Evolutionary conservation across 345 rosid genomes (phyloP), one percentile per base, ranked within the genome.

Genomic region (Eucalyptus brandiana): DNA sequence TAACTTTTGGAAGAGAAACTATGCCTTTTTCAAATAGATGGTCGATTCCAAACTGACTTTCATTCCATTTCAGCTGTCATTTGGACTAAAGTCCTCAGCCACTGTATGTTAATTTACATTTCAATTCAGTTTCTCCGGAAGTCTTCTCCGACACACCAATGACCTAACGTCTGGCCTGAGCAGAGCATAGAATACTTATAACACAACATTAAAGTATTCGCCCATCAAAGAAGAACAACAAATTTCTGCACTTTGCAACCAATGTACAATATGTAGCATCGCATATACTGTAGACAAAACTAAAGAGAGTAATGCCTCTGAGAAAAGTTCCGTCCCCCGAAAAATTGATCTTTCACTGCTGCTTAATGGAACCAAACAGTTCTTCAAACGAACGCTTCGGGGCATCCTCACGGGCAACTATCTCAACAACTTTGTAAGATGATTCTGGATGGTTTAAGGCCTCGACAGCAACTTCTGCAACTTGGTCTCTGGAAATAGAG

Each of bases 381-480:
- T 95, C 98, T 87, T 93, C 88, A 81, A 92, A 94, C 3, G 95
- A 91, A 32, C 92, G 94, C 89, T 95, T 92, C 8, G 95, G 98
- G 89, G 97, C 97, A 56, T 95, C 96, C 9, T 91, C 42, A 5
- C 96, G 97, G 72, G 99, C 94, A 42, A 96, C 93, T 18, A 95
- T 95, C 95, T 97, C 99, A 51, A 96, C 96, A 56, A 96, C 97
- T 92, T 96, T 95, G 94, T 91, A 97, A 49, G 92, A 91, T 80
- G 98, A 93, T 93, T 96, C 97, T 2, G 95, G 96, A 69, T 89
- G 90, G 56, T 91, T 83, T 87, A 97, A 88, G 85, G 99, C 96
- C 93, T 96, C 96, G 28, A 96, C 96, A 28, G 99, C 96, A 89
- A 95, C 97, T 92, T 96, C 97, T 5, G 98, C 98, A 19, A 96